phyloP scores from a whole-genome alignment of 1,139 yeast genomes.

The Kurtzmaniella natalensis region DNA sequence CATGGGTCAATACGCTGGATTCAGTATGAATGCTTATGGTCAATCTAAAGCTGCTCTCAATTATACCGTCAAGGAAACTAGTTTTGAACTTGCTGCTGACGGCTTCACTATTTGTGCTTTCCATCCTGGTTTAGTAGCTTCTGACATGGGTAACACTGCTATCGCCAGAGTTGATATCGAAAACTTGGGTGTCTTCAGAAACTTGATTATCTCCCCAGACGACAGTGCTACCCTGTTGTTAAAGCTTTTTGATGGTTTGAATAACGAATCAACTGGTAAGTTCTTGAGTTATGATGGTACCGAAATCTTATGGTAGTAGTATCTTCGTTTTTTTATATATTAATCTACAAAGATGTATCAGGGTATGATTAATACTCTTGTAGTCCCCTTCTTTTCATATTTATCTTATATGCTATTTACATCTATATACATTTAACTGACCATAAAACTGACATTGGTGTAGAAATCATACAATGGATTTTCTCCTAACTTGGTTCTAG shows the following conservation, averaged over 20 bases:
- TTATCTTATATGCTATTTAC: background rate
- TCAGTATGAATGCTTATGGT: constrained; percentile 7
- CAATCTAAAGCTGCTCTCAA: constrained; percentile 25
- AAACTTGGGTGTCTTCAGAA: background rate
- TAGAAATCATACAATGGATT: constrained; percentile 85
- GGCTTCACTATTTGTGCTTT: constrained; percentile 20
- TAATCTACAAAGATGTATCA: constrained; percentile 2
- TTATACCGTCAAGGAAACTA: constrained; percentile 3
- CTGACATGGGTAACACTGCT: constrained; percentile 15
- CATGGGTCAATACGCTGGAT: constrained; percentile 11
- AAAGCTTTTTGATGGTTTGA: constrained; percentile 5
- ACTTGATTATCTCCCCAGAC: constrained; percentile 8
- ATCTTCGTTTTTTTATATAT: no score
- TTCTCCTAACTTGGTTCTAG: constrained; percentile 74
- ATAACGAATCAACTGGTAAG: constrained; percentile 8
- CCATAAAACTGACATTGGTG: constrained; percentile 71
- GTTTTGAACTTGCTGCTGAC: constrained; percentile 12
- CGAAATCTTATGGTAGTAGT: no score
- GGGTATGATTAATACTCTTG: no score
- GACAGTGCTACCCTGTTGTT: constrained; percentile 8
- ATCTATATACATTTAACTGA: constrained; percentile 34
- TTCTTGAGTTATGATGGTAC: constrained; percentile 11
- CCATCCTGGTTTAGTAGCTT: constrained; percentile 29
- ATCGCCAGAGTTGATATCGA: background rate
- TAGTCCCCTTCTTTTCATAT: background rate